Evolutionary conservation across 768 basidiomycete species (phyloP), one percentile per base, ranked within the genome.

Genomic region (Pleurotus ostreatus): DNA sequence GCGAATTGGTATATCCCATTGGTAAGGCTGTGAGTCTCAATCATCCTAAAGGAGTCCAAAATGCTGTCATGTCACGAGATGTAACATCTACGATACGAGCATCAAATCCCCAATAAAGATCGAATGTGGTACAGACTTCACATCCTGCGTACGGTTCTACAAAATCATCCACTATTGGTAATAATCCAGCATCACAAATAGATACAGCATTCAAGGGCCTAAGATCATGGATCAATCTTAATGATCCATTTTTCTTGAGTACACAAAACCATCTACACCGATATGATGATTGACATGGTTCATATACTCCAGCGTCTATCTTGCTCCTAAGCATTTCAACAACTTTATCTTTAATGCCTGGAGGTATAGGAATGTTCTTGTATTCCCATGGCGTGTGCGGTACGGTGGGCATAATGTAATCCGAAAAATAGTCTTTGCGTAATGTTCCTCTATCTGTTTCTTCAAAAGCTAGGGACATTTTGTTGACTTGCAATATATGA

Each of bases 1-100:
- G 66, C 0, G 64, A 70, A 18, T 78, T 77, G 0, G 76, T 77
- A 39, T 64, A 74, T 1, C 77, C 79, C 59, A 69, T 73, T 0
- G 73, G 76, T 0, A 79, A 44, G 0, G 63, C 66, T 0, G 68
- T 71, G 0, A 78, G 62, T 0, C 65, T 63, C 0, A 73, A 52
- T 0, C 66, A 59, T 1, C 74, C 72, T 2, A 73, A 59, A 0
- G 73, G 75, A 0, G 70, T 75, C 54, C 68, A 63, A 57, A 78
- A 79, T 0, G 72, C 70, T 0, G 76, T 78, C 3, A 73, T 66
- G 59, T 61, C 71, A 16, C 53, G 59, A 58, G 40, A 67, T 38
- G 55, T 4, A 41, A 60, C n/a, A 59, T 65, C 47, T 9, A 68
- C 13, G 38, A 55, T 22, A 22, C 22, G 22, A 22, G 22, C 22